Evolutionary conservation across 148 eudicot species (phyloP), one percentile per base, ranked within the genome.

Genomic region (Oxyria digyna): DNA sequence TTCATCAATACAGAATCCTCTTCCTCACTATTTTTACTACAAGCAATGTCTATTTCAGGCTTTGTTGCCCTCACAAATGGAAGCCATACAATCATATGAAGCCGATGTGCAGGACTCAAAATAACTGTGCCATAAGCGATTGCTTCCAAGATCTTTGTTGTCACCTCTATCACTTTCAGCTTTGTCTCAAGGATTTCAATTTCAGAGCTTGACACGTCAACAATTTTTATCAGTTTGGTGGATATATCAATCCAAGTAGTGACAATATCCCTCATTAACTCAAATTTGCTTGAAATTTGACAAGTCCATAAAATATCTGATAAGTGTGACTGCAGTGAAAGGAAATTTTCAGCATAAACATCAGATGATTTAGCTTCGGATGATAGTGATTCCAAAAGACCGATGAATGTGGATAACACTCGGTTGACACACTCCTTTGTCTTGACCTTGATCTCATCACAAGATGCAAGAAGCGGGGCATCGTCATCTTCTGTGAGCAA

Each of bases 401-500:
- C 52, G 2, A 67, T 43, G 64, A 90, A 87, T 75, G 85, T 85
- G 26, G 73, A 67, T 54, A 88, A 46, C 24, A 93, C 45, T 59
- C 64, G 48, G 57, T 76, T 83, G 32, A 84, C 65, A 74, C 88
- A 85, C 59, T 71, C 80, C 55, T 80, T 74, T 0, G 76, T 84
- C 74, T 82, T 89, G 20, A 71, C 32, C 75, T 88, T 88, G 37
- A 88, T 77, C 72, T 83, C 83, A 12, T 83, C 83, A 45, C 75
- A 79, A 27, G 81, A 81, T 8, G 77, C 74, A 31, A 94, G 64
- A 72, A 94, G 76, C 40, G 97, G 97, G 43, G 85, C 85, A 77
- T 94, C 96, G 63, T 93, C 97, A 72, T 93, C 96, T 73, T 93
- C 97, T 18, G 89, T 81, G 48, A 93, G 86, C 97, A 93, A 85